Conservation (phyloP, 2,329 filamentous ascomycete species). For the Chaetothyriales sp. region DNA sequence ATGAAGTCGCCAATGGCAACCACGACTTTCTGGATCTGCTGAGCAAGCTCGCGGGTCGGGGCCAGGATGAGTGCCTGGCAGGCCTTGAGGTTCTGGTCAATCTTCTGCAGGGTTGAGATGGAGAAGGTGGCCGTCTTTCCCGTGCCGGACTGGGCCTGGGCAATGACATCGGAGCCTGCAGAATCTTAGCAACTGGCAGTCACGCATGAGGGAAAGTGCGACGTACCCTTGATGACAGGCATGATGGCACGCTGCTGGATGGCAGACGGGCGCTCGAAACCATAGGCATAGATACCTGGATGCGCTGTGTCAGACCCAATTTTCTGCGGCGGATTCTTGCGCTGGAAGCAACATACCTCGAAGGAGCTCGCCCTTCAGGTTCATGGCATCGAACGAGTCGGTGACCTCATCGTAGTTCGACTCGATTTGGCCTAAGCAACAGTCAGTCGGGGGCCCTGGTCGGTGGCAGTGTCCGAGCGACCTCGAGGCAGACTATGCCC, state of each 20-base stretch:
- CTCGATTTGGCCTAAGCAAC: constrained; percentile 78
- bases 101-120: constrained; percentile 96
- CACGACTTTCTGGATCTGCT: constrained; percentile 99
- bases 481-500: background rate
- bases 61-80: constrained; percentile 97
- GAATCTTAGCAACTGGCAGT: constrained; percentile 11
- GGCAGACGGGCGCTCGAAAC: constrained; percentile 98
- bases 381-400: constrained; percentile 98
- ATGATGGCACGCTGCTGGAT: constrained; percentile 99
- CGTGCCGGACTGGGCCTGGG: constrained; percentile 98
- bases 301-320: constrained; percentile 5
- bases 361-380: constrained; percentile 90
- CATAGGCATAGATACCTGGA: constrained; percentile 89
- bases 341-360: constrained; percentile 49
- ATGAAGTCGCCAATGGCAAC: constrained; percentile 99
- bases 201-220: constrained; percentile 4
- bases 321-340: constrained; percentile 15
- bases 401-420: constrained; percentile 99
- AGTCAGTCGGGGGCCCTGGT: constrained; percentile 4
- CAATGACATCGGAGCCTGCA: constrained; percentile 91
- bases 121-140: constrained; percentile 99
- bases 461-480: constrained; percentile 1
- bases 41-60: constrained; percentile 93
- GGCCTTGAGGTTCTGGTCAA: constrained; percentile 85
- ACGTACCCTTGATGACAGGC: constrained; percentile 96